Evolutionary conservation across 306 rosid species (phyloP).

Genomic region (Lablab purpureus): DNA sequence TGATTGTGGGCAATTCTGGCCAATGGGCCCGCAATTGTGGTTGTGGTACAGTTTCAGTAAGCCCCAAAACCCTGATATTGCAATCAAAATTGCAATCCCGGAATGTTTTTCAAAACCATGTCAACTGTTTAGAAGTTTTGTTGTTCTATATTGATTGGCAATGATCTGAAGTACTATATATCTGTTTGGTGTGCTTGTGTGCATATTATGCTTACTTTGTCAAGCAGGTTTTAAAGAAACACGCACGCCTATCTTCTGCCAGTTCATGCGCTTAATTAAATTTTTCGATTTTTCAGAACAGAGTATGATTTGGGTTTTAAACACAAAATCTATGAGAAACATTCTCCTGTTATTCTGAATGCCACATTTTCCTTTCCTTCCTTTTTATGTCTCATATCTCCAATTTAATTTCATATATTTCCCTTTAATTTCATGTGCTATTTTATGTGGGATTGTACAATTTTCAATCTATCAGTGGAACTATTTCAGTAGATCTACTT

Average conservation of each 20-base stretch:
- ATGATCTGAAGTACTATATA: conserved; percentile 17
- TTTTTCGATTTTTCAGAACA: background rate
- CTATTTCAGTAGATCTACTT: no score
- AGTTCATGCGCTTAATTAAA: background rate
- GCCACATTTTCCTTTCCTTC: background rate
- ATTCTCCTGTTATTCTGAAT: background rate
- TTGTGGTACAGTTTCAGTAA: background rate
- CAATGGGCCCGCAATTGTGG: background rate
- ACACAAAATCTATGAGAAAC: background rate
- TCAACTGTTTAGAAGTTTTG: background rate
- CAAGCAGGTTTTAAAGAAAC: background rate
- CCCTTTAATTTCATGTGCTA: background rate
- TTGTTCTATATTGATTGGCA: background rate
- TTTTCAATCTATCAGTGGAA: no score
- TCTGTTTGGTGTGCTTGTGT: conserved; percentile 12
- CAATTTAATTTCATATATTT: conserved; percentile 2
- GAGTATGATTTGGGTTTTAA: background rate
- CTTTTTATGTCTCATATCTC: background rate
- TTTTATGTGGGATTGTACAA: no score
- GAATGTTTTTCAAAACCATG: background rate
- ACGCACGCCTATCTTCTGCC: background rate
- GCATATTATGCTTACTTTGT: background rate
- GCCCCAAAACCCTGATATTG: background rate
- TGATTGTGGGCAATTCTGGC: no score
- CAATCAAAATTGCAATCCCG: no score